Evolutionary conservation across 2,329 filamentous ascomycete species (phyloP), one percentile per base, ranked within the genome.

Genomic region (Fusarium odoratissimum): DNA sequence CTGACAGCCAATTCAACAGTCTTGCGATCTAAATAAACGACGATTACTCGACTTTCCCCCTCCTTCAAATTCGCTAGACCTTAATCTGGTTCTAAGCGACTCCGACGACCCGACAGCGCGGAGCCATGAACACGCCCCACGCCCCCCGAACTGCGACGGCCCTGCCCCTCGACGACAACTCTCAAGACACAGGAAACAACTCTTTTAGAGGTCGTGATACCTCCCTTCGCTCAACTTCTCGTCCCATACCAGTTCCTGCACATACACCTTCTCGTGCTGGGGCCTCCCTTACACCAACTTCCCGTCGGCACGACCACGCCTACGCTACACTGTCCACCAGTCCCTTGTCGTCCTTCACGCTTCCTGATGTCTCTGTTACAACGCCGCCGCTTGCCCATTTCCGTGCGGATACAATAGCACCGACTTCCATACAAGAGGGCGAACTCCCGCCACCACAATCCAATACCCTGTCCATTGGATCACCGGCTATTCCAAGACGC

Each of bases 71-170:
- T 60, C 60, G 64, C 67, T 75, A 64, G 65, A 55, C 45, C 58
- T 69, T 65, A 49, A 60, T 33, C 56, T 72, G 73, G 72, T 67
- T 65, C 71, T 51, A 75, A 75, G 62, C 59, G 57, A 69, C 56
- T 41, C 69, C 73, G 67, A 77, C 65, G 64, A 67, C 73, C 61
- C 65, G 68, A 60, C 64, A 70, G 49, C 64, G 59, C 71, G 73
- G 73, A 77, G 75, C 74, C 77, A 81, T 81, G 80, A 80, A 73
- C 72, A 77, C 62, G 71, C 72, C 79, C 74, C 75, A 77, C 62
- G 59, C 67, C 40, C 73, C 75, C 64, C 76, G 68, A 63, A 72
- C 71, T 72, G 65, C 74, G 72, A 78, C 75, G 70, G 75, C 76
- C 57, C 69, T 78, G 69, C 69, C 76, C 66, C 68, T 76, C 61